Evolutionary conservation across 2,329 filamentous ascomycete genomes (phyloP), one percentile per base, ranked within the genome.

Genomic region (Pyrenophora teres): DNA sequence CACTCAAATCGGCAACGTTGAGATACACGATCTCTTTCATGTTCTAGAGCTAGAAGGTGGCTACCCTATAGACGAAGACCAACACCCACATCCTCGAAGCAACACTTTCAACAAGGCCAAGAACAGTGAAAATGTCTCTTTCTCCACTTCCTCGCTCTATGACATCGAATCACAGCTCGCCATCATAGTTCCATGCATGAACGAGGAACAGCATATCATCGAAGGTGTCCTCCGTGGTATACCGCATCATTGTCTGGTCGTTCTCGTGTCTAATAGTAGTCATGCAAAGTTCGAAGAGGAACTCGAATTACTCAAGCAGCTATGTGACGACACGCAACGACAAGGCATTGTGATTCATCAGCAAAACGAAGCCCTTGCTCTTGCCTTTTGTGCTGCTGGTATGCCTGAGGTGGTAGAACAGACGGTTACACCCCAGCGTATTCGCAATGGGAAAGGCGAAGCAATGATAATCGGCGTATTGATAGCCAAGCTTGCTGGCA

Each of bases 401-500:
- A 46, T 56, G 50, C 32, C 46, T 3, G 43, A 53, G 3, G n/a
- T 59, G 2, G 39, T 56, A 15, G 21, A 31, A 10, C 15, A 31
- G 4, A 13, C 18, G 15, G 31, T n/a, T 16, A 33, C 18, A 37
- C 8, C 21, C 12, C 1, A 30, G 2, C 48, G 30, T 12, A 44
- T 60, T 18, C 54, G 57, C 38, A 56, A 54, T 27, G 59, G 56
- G 7, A 62, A 59, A 46, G 59, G 59, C 4, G 59, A 60, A 19
- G 59, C 54, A 10, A 62, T 62, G 54, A 52, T 58, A 27, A 55
- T 60, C 18, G 57, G 56, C 8, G 43, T 46, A 46, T 42, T 2
- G 27, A 5, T 60, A 4, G 50, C 56, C 2, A 60, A 60, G 19
- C 52, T 60, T 4, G 42, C 37, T 3, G 23, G 18, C 2, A 55